Evolutionary conservation across 129 eudicot species (phyloP).

Genomic region (Pseudognaphalium luteoalbum): DNA sequence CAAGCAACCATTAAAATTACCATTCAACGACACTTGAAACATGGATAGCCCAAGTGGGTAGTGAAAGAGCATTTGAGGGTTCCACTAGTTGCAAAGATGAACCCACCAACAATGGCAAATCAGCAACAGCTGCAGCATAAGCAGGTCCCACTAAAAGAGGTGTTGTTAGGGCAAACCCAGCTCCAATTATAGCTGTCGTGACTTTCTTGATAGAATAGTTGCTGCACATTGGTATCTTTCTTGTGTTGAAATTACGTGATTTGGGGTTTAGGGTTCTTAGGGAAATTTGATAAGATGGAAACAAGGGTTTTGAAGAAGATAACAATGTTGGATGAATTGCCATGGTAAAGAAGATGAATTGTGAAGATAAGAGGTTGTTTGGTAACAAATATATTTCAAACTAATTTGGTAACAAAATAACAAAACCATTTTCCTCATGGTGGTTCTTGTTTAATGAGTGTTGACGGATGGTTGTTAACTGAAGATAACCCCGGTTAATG

Average conservation of each 20-base stretch:
- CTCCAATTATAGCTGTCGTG: background rate
- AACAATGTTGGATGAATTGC: background rate
- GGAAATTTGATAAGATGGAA: background rate
- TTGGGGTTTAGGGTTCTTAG: background rate
- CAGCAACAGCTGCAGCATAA: slow-evolving; percentile 50
- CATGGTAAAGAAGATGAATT: background rate
- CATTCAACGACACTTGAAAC: slow-evolving; percentile 97
- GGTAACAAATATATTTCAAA: background rate
- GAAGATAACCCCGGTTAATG: too few species aligned
- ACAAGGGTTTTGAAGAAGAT: background rate
- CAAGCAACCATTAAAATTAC: slow-evolving; percentile 25
- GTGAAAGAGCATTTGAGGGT: slow-evolving; percentile 89
- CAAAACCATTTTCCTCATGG: slow-evolving; percentile 2
- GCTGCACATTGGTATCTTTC: background rate
- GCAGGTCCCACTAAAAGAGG: slow-evolving; percentile 48
- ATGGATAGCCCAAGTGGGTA: slow-evolving; percentile 97
- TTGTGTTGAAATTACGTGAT: background rate
- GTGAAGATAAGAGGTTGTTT: background rate
- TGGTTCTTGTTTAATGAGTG: too few species aligned
- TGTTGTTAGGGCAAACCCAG: slow-evolving; percentile 57
- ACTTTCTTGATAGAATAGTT: background rate
- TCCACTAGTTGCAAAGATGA: slow-evolving; percentile 53
- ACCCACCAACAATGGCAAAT: slow-evolving; percentile 42
- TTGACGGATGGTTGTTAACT: too few species aligned
- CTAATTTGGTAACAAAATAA: slow-evolving; percentile 6